Evolutionary conservation across 805 yeast genomes (phyloP).

Genomic region (Yarrowia divulgata): DNA sequence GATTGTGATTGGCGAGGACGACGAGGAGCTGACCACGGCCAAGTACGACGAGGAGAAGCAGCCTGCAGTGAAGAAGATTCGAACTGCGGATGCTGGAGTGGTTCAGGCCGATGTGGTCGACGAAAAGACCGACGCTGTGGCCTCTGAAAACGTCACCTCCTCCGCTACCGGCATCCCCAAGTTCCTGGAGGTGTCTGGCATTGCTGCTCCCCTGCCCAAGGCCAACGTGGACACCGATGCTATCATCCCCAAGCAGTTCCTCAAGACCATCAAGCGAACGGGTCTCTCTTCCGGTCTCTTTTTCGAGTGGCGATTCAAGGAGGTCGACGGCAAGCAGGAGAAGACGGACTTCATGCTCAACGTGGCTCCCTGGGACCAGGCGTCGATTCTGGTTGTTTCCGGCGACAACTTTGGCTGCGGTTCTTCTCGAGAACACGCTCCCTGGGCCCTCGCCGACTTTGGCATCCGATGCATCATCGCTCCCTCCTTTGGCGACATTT

Average conservation of each 20-base stretch:
- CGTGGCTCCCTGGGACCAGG: constrained; percentile 77
- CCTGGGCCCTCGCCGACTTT: constrained; percentile 98
- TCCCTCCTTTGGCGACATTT: constrained; percentile 97
- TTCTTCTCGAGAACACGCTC: constrained; percentile 98
- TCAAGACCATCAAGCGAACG: constrained; percentile 97
- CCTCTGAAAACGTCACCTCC: constrained; percentile 47
- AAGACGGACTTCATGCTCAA: constrained; percentile 92
- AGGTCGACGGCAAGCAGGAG: constrained; percentile 60
- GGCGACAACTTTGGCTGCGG: constrained; percentile 99
- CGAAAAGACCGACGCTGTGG: constrained; percentile 45
- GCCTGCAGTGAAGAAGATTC: constrained; percentile 47
- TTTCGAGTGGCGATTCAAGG: constrained; percentile 82
- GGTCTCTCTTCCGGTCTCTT: constrained; percentile 89
- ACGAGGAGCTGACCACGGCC: constrained; percentile 45
- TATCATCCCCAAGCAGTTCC: constrained; percentile 94
- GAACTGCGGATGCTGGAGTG: background rate
- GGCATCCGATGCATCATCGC: constrained; percentile 96
- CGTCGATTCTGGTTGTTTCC: constrained; percentile 85
- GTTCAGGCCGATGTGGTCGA: constrained; percentile 51
- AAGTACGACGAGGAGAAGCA: constrained; percentile 69
- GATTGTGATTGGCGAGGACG: constrained; percentile 50
- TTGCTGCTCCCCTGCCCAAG: constrained; percentile 92
- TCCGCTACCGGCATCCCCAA: constrained; percentile 70
- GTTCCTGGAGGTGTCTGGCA: constrained; percentile 77
- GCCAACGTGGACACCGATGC: constrained; percentile 99